phyloP scores from a whole-genome alignment of 495 filamentous ascomycete genomes.

The Letharia lupina region DNA sequence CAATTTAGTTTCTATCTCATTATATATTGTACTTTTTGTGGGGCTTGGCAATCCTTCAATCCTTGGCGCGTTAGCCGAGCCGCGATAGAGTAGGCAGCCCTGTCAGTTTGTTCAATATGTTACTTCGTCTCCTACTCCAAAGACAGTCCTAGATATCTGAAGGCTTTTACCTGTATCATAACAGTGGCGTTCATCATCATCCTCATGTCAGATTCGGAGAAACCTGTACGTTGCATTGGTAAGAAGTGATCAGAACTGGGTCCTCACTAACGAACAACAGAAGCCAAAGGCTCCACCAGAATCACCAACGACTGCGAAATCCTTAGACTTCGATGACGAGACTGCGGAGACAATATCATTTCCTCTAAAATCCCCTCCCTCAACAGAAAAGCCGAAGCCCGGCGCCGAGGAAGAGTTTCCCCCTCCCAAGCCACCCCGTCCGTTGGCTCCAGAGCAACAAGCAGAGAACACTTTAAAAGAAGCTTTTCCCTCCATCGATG shows the following conservation, averaged over 20 bases:
- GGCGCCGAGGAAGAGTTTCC: conserved; percentile 43
- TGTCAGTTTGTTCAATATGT: background rate
- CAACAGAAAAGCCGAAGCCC: conserved; percentile 28
- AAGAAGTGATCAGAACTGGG: background rate
- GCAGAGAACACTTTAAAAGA: conserved; percentile 85
- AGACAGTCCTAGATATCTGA: background rate
- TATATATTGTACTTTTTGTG: too few relatives aligned
- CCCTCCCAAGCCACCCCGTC: conserved; percentile 84
- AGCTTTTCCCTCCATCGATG: conserved; percentile 82
- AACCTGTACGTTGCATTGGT: conserved; percentile 18
- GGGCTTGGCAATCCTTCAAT: background rate
- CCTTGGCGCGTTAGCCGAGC: background rate
- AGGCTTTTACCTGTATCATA: background rate
- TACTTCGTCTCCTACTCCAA: background rate
- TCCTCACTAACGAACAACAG: conserved; percentile 16
- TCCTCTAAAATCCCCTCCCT: conserved; percentile 34
- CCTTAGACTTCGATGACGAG: conserved; percentile 83
- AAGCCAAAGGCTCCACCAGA: conserved; percentile 42
- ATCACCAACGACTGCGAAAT: conserved; percentile 76
- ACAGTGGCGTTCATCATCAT: background rate
- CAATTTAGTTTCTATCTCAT: too few relatives aligned
- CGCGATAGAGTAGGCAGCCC: background rate
- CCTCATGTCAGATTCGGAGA: conserved; percentile 25
- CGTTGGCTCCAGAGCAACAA: conserved; percentile 68
- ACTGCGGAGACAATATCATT: conserved; percentile 52